Evolutionary conservation across 495 filamentous ascomycete species (phyloP), one percentile per base, ranked within the genome.

Genomic region (Astrocystis sublimbata): DNA sequence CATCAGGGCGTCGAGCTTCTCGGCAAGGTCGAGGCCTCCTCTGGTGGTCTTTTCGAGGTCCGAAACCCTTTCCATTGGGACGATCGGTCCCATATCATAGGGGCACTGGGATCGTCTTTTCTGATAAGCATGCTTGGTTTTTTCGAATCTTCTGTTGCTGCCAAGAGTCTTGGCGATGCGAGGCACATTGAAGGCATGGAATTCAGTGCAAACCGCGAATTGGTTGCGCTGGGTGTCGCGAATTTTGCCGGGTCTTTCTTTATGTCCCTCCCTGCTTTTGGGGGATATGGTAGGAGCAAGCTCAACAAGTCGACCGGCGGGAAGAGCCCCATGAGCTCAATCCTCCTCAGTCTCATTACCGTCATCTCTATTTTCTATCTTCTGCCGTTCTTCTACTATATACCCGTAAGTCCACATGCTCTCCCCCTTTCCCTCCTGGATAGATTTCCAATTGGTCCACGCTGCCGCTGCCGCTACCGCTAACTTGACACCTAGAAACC

Each of bases 141-240:
- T 80, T 99, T 99, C 67, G 94, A 99, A 78, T 96, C 91, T 26
- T 96, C 92, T 0, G 92, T 99, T n/a, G 94, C 94, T 1, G 96
- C 94, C 31, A 98, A 98, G 75, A 90, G 88, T 59, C 76, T 99
- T 2, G 90, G 88, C 7, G 81, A 79, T 9, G 76, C 74, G 15
- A 86, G 88, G 47, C 87, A 87, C 33, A 80, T 92, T 43, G 83
- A 90, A 59, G 89, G 86, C 26, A 89, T 96, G 69, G 78, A 87
- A 33, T 80, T 98, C 47, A 96, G 92, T 69, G 86, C 94, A 1
- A 99, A 99, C 68, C 85, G 94, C 21, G 94, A 99, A 71, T 87
- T 99, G 64, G 90, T 98, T 10, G 93, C 96, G 0, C 82, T 99
- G 0, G 94, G 94, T 1, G 83, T 89, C 8, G 92, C 96, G 5